Percentiles rank a stretch among this genome's conserved stretches.
Evolutionary conservation across 371 early-diverging fungal species (phyloP).

Genomic region (Phascolomyces articulosus): DNA sequence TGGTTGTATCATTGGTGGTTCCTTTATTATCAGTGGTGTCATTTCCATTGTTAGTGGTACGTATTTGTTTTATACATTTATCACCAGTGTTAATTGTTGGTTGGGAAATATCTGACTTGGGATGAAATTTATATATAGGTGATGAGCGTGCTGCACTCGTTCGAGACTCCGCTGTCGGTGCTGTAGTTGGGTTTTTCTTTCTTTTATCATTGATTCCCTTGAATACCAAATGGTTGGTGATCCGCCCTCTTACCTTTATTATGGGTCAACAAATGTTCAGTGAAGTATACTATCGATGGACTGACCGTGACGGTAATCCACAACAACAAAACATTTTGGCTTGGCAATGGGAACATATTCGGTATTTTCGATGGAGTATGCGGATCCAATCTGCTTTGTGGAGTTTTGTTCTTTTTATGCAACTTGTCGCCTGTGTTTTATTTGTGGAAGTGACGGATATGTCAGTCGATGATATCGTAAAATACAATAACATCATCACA

Average conservation of each 20-base stretch:
- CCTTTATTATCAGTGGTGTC: constrained; percentile 45
- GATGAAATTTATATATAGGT: constrained; percentile 17
- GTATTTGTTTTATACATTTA: background rate
- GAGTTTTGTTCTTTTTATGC: constrained; percentile 36
- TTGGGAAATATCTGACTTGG: background rate
- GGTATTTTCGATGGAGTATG: constrained; percentile 27
- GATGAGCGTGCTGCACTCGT: constrained; percentile 46
- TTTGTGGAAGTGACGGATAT: constrained; percentile 38
- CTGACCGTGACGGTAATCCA: constrained; percentile 24
- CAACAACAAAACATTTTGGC: constrained; percentile 22
- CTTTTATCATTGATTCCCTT: constrained; percentile 47
- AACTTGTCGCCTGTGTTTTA: constrained; percentile 37
- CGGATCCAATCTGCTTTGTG: constrained; percentile 26
- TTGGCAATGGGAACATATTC: constrained; percentile 33
- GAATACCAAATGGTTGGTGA: constrained; percentile 30
- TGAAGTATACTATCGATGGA: constrained; percentile 25
- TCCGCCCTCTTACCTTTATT: constrained; percentile 39
- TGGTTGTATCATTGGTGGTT: constrained; percentile 41
- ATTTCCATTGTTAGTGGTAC: constrained; percentile 36
- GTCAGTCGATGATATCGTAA: constrained; percentile 34
- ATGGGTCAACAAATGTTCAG: constrained; percentile 39
- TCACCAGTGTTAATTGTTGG: background rate
- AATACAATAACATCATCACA: constrained; percentile 35
- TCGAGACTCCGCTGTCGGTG: constrained; percentile 47
- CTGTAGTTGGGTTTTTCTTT: constrained; percentile 44